Conservation (phyloP, 1,284 basidiomycete species). For the Ceratobasidium papillatum region DNA sequence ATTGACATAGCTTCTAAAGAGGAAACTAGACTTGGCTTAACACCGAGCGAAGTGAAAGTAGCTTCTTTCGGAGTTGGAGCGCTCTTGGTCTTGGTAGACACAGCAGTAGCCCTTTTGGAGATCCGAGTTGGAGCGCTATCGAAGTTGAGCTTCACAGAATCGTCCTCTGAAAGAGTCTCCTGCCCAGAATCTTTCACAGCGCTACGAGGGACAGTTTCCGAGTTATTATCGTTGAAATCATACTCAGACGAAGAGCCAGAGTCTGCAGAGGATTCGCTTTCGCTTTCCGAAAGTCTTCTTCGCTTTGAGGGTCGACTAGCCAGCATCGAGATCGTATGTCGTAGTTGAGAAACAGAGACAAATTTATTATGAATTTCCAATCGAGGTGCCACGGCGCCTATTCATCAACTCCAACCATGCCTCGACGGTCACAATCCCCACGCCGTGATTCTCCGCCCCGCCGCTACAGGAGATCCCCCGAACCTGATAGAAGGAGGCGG, state of each 20-base stretch:
- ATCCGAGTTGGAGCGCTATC: constrained; percentile 11
- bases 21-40: constrained; percentile 73
- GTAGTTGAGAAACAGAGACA: constrained; percentile 27
- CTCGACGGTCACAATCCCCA: constrained; percentile 30
- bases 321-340: not conserved
- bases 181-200: not conserved
- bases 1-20: constrained; percentile 88
- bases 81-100: not conserved
- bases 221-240: not conserved
- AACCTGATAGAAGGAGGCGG: not conserved
- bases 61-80: not conserved
- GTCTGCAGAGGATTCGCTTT: not conserved
- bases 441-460: constrained; percentile 29
- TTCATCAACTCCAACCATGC: constrained; percentile 13
- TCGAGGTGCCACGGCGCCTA: constrained; percentile 7
- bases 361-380: constrained; percentile 32
- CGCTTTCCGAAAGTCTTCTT: constrained; percentile 23
- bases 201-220: not conserved
- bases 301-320: constrained; percentile 4
- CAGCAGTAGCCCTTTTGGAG: not conserved
- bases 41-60: constrained; percentile 73
- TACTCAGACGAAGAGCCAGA: not conserved
- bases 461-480: constrained; percentile 24
- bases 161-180: not conserved
- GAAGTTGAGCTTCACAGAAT: constrained; percentile 8